Percentiles rank a stretch among this genome's conserved stretches.
Evolutionary conservation across 2,329 filamentous ascomycete species (phyloP).

Genomic region (Beauveria medogensis): DNA sequence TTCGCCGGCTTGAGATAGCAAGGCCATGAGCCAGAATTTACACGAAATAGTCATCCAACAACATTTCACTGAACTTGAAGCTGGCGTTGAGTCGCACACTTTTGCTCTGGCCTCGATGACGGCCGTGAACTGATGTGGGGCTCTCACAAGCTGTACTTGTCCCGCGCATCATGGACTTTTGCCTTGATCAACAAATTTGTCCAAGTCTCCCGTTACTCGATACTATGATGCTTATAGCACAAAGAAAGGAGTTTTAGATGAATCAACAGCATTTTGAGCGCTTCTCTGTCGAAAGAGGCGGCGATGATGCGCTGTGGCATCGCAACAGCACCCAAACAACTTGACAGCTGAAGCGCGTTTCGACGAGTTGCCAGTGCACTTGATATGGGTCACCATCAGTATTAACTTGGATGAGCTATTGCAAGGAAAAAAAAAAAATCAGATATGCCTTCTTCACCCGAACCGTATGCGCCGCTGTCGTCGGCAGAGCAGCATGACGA

Average conservation of each 20-base stretch:
- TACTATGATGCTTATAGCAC: background rate
- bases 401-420: background rate
- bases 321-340: background rate
- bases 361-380: background rate
- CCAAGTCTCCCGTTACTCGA: background rate
- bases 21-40: background rate
- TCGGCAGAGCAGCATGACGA: slow-evolving; percentile 19
- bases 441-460: slow-evolving; percentile 1
- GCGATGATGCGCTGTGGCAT: background rate
- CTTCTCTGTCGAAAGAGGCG: background rate
- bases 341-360: background rate
- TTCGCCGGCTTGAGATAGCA: background rate
- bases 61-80: background rate
- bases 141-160: background rate
- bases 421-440: background rate
- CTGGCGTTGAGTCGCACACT: background rate
- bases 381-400: background rate
- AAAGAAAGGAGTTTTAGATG: background rate
- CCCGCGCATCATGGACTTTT: background rate
- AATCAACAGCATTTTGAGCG: background rate
- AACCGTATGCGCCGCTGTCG: slow-evolving; percentile 12
- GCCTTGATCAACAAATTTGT: background rate
- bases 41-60: background rate
- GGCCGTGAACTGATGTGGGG: slow-evolving; percentile 6
- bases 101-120: background rate